Evolutionary conservation across 2,329 filamentous ascomycete genomes (phyloP), one percentile per base, ranked within the genome.

Genomic region (Paecilomyces sp.): DNA sequence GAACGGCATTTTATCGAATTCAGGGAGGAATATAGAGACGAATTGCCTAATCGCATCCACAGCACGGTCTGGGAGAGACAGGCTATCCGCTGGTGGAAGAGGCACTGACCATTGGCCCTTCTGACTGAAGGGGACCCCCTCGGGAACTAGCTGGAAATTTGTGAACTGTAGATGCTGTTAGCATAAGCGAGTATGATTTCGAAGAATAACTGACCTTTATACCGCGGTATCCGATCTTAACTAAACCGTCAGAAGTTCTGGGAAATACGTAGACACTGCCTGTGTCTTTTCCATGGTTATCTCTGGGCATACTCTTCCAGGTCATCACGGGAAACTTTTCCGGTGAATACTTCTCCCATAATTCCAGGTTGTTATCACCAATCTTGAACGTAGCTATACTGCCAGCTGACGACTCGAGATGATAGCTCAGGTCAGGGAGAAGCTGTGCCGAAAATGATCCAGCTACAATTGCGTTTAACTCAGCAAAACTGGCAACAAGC

Each of bases 311-410:
- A 54, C 66, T 71, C 56, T 68, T 72, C 71, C 71, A 73, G 0
- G 69, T 71, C 9, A 73, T 64, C 3, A 72, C 71, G 1, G 71
- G 70, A 51, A 73, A 73, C 1, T 62, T 62, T 51, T 72, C 67
- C 0, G 71, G 70, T 1, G 70, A 71, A 54, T 72, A 73, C 54
- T 72, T 73, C 3, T 71, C 64, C 71, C 71, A 72, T 11, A 73
- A 63, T 0, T 60, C 57, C 5, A 47, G 63, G 56, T 68, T 60
- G 0, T 7, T 57, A 36, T 60, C 36, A 33, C 68, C 65, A 52
- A 71, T 68, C 54, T 67, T 70, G 54, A 70, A 71, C 0, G 63
- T 71, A 6, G 66, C 70, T 7, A 70, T 31, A 33, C 68, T 71
- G 8, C 69, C 68, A 2, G 67, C 68, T 8, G 69, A 70, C 0